Percentiles rank a stretch among this genome's conserved stretches.
Conservation (phyloP, 2,329 filamentous ascomycete species). For the Alternaria sp. region DNA sequence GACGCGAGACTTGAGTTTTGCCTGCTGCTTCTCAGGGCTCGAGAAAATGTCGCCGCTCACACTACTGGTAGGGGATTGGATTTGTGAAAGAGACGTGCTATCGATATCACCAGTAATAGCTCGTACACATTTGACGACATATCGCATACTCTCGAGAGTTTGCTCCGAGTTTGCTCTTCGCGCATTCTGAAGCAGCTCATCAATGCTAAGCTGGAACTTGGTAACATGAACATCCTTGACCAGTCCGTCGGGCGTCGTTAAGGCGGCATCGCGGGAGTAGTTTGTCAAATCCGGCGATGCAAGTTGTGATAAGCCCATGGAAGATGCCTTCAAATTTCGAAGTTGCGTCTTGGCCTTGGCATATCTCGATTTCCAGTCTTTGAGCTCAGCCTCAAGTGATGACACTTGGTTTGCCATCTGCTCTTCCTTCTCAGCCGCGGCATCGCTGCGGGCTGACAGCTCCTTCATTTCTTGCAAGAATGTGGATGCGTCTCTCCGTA, state of each 20-base stretch:
- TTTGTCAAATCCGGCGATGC: constrained; percentile 67
- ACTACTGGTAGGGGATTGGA: constrained; percentile 50
- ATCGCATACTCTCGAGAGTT: constrained; percentile 86
- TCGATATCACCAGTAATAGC: constrained; percentile 83
- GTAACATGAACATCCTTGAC: constrained; percentile 93
- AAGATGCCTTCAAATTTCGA: constrained; percentile 80
- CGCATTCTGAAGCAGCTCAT: constrained; percentile 83
- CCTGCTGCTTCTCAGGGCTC: constrained; percentile 61
- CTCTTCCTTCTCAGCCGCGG: constrained; percentile 82
- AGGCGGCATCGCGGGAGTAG: constrained; percentile 70
- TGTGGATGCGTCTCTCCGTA: constrained; percentile 80
- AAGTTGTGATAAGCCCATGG: constrained; percentile 74
- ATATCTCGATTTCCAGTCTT: constrained; percentile 90
- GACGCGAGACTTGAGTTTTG: constrained; percentile 79
- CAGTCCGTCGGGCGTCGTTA: constrained; percentile 75
- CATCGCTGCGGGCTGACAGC: constrained; percentile 80
- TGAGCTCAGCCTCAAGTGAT: constrained; percentile 80
- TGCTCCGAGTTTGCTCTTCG: constrained; percentile 75
- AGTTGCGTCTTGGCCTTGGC: constrained; percentile 87
- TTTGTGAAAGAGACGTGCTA: constrained; percentile 58
- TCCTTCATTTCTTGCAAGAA: constrained; percentile 90
- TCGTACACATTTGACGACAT: constrained; percentile 81
- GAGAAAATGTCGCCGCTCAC: constrained; percentile 43
- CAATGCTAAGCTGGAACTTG: constrained; percentile 92
- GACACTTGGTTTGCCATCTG: constrained; percentile 78